These are phyloP conservation scores for Phalaenopsis equestris DNA, from an alignment of 106 monocot genomes.

Conservation along the genomic window DNA sequence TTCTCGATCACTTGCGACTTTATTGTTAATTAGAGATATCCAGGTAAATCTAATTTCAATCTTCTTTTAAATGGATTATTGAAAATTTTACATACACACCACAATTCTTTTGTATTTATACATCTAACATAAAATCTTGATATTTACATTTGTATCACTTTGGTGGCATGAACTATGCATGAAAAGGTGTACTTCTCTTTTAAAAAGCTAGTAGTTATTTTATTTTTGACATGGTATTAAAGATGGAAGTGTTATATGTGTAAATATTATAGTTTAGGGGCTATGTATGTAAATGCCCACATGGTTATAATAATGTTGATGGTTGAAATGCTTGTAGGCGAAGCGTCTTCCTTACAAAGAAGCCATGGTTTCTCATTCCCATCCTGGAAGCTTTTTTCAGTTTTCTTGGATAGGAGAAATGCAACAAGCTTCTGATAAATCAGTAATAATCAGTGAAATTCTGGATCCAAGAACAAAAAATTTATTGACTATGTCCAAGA, in stretches of 20 bases:
- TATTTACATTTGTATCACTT: too few species aligned
- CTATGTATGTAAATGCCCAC: too few species aligned
- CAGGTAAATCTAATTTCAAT: constrained; percentile 28
- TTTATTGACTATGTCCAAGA: constrained; percentile 57
- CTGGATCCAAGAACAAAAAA: constrained; percentile 69
- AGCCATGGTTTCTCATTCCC: constrained; percentile 24
- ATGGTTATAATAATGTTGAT: not conserved
- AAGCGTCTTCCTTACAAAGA: constrained; percentile 54
- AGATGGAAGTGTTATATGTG: too few species aligned
- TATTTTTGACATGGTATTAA: too few species aligned
- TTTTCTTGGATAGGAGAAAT: constrained; percentile 75
- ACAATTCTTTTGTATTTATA: not conserved
- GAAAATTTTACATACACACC: too few species aligned
- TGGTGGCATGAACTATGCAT: too few species aligned
- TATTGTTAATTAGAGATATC: constrained; percentile 67
- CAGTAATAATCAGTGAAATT: constrained; percentile 72
- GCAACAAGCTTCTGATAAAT: constrained; percentile 67
- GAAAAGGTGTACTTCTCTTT: too few species aligned
- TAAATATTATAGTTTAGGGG: too few species aligned
- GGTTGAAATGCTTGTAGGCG: constrained; percentile 26
- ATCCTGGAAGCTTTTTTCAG: constrained; percentile 40
- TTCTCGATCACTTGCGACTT: constrained; percentile 67
- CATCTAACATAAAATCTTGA: too few species aligned
- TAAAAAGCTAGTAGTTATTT: too few species aligned
- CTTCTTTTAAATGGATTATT: not conserved